A percentile compares a stretch with the other conserved stretches of the same genome.
Evolutionary conservation across 805 yeast genomes (phyloP).

Genomic region (Spathaspora passalidarum): DNA sequence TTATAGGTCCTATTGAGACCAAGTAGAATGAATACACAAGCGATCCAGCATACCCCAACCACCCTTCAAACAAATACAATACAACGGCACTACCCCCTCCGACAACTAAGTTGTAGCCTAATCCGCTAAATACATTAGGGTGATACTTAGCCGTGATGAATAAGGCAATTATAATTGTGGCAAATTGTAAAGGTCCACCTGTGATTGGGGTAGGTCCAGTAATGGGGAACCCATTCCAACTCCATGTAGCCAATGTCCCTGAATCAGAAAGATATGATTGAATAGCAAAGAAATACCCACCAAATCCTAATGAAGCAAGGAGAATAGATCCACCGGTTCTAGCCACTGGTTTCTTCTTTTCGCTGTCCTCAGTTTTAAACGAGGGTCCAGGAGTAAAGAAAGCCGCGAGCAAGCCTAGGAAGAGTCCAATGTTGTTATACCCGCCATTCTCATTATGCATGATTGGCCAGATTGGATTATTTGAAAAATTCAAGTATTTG

Average conservation of each 20-base stretch:
- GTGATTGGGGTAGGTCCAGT: slow-evolving; percentile 85
- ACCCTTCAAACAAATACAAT: slow-evolving; percentile 53
- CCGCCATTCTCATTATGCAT: slow-evolving; percentile 88
- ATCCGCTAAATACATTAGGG: slow-evolving; percentile 20
- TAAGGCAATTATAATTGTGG: slow-evolving; percentile 55
- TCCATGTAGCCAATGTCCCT: slow-evolving; percentile 85
- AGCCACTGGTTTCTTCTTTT: slow-evolving; percentile 5
- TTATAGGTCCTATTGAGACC: slow-evolving; percentile 54
- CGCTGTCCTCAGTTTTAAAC: background rate
- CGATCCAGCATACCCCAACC: slow-evolving; percentile 79
- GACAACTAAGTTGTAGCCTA: slow-evolving; percentile 30
- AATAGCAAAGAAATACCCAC: slow-evolving; percentile 67
- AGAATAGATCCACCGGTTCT: slow-evolving; percentile 44
- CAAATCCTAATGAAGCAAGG: slow-evolving; percentile 66
- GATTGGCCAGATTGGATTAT: slow-evolving; percentile 96
- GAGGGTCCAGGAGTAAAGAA: slow-evolving; percentile 50
- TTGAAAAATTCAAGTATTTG: slow-evolving; percentile 74
- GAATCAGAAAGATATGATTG: slow-evolving; percentile 80
- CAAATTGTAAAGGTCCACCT: slow-evolving; percentile 68
- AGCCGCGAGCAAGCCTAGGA: slow-evolving; percentile 62
- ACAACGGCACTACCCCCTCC: slow-evolving; percentile 51
- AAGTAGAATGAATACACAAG: slow-evolving; percentile 58
- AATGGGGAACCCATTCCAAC: slow-evolving; percentile 95
- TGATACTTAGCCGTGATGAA: slow-evolving; percentile 22
- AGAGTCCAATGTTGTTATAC: slow-evolving; percentile 66